phyloP scores from a whole-genome alignment of 2,329 filamentous ascomycete genomes.

The Trichoderma atrobrunneum region DNA sequence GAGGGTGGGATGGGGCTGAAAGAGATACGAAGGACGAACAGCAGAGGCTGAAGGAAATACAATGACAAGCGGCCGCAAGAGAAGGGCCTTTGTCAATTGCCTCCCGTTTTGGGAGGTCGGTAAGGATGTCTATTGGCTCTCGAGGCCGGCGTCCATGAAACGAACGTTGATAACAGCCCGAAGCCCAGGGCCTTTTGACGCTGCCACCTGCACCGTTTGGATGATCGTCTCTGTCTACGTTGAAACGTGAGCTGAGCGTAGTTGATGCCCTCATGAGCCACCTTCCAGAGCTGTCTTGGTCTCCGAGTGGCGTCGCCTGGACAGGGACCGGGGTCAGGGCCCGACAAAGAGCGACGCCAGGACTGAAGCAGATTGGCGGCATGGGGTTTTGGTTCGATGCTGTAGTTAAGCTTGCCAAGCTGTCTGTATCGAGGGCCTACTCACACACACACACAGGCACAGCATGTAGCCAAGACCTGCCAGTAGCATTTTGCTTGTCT shows the following conservation, averaged over 20 bases:
- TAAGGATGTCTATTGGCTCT: constrained; percentile 7
- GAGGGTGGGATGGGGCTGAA: neutral
- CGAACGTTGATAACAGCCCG: neutral
- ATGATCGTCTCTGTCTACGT: neutral
- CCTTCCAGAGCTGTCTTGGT: constrained; percentile 15
- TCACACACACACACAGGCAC: neutral
- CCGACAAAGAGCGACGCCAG: neutral
- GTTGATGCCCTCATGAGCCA: neutral
- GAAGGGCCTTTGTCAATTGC: neutral
- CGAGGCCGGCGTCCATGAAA: neutral
- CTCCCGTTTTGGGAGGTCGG: constrained; percentile 2
- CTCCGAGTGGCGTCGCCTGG: constrained; percentile 10
- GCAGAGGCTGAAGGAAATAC: neutral
- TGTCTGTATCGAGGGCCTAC: neutral
- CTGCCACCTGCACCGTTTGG: neutral
- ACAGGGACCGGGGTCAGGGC: neutral
- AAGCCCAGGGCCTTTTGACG: neutral
- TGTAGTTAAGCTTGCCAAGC: constrained; percentile 1
- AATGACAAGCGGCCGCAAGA: neutral
- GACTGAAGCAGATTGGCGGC: neutral
- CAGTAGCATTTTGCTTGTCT: neutral
- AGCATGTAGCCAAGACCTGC: neutral
- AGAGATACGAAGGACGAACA: neutral
- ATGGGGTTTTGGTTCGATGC: neutral
- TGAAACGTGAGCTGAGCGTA: neutral